Evolutionary conservation across 768 basidiomycete species (phyloP).

Genomic region (Macrolepiota fuliginosa): DNA sequence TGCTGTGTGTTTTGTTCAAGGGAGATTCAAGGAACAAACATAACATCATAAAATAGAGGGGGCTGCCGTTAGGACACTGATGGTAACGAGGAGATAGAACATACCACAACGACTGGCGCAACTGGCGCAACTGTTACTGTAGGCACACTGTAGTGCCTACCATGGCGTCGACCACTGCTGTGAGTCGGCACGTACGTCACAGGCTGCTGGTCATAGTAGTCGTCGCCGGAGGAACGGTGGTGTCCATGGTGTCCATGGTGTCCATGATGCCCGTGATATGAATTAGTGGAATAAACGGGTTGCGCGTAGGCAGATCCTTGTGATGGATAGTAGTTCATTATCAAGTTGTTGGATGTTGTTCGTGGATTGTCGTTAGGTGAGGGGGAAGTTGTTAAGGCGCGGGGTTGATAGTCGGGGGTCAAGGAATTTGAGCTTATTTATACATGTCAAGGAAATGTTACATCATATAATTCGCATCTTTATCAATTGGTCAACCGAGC

Average conservation of each 20-base stretch:
- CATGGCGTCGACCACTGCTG: constrained; percentile 5
- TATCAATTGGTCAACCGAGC: neutral
- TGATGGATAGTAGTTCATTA: constrained; percentile 9
- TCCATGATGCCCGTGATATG: neutral
- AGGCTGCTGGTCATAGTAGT: neutral
- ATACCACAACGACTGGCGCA: constrained; percentile 4
- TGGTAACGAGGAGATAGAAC: neutral
- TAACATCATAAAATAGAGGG: constrained; percentile 4
- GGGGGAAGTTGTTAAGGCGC: neutral
- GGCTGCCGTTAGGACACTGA: neutral
- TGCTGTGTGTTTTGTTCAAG: neutral
- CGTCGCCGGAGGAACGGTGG: neutral
- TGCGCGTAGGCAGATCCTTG: constrained; percentile 8
- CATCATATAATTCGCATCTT: neutral
- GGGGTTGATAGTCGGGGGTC: neutral
- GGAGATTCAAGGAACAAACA: constrained; percentile 3
- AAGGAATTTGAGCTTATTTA: constrained; percentile 1
- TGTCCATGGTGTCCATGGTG: neutral
- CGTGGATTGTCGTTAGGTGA: neutral
- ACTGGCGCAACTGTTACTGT: neutral
- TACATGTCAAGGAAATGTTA: neutral
- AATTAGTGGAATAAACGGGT: neutral
- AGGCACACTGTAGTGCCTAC: constrained; percentile 6
- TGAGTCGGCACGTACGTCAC: constrained; percentile 8
- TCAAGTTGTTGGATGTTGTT: neutral